Evolutionary conservation across 176 grass and related monocot species (phyloP), one percentile per base, ranked within the genome.

Genomic region (Eragrostis curvula): DNA sequence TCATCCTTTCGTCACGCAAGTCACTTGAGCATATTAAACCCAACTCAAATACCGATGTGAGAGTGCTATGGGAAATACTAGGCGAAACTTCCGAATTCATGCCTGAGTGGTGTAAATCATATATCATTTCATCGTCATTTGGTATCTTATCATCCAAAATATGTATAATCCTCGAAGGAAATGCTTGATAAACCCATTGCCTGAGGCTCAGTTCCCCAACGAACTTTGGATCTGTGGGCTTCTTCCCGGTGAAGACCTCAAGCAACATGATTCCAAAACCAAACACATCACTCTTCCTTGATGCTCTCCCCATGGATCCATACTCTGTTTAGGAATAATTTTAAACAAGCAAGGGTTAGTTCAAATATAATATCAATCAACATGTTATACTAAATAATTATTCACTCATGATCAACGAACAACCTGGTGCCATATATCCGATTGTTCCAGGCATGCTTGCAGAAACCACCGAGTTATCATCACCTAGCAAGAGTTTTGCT

Each of bases 211-310:
- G n/a, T 39, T 70, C 65, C 0, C 66, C 78, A 0, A 12, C 10
- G 14, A 81, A 70, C 78, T 21, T 70, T 6, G 5, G 3, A 29
- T 81, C 66, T 13, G 50, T 81, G 4, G 78, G 66, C 21, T 13
- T 69, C 45, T 45, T 70, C 0, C 45, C 23, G 0, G 78, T 81
- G 3, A 81, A 70, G 3, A 45, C 23, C 25, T 81, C 50, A 11
- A 81, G 78, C 7, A 81, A 7, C 66, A 81, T 55, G n/a, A 81
- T 71, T 28, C 79, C 52, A 16, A 47, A 36, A 36, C 32, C 32
- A 36, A 36, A 36, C 32, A 36, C 32, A 36, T 36, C 32, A 36
- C 32, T 36, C 4, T 36, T 36, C 32, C 32, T 36, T 36, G 32
- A 36, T 36, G 32, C 32, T 36, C 4, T 36, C 32, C 32, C 32